Evolutionary conservation across 2,329 filamentous ascomycete genomes (phyloP).

Genomic region (Beauveria sp.): DNA sequence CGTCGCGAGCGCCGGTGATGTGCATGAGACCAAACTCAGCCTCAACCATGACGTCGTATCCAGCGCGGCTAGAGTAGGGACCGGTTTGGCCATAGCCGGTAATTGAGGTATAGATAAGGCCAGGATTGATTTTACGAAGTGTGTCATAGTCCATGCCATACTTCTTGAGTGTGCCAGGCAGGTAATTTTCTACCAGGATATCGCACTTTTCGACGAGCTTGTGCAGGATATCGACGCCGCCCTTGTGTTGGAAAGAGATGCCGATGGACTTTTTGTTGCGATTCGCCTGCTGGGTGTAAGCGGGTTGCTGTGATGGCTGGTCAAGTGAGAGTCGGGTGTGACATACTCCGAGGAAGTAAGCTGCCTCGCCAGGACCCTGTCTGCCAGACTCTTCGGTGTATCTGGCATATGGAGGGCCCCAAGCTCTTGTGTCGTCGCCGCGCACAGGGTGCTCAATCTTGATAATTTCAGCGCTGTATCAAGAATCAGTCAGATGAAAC

Average conservation of each 20-base stretch:
- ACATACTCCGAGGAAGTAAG: conserved; percentile 84
- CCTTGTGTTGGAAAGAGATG: conserved; percentile 79
- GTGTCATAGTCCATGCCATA: conserved; percentile 86
- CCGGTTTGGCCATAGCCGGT: conserved; percentile 96
- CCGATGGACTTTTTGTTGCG: conserved; percentile 95
- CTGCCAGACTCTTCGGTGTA: conserved; percentile 55
- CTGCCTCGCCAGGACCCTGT: conserved; percentile 77
- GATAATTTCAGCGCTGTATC: conserved; percentile 77
- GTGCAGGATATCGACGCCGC: conserved; percentile 81
- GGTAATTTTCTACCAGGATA: conserved; percentile 93
- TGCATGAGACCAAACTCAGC: conserved; percentile 98
- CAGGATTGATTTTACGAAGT: conserved; percentile 72
- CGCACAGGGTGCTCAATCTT: conserved; percentile 91
- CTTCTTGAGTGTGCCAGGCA: conserved; percentile 82
- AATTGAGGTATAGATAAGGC: conserved; percentile 88
- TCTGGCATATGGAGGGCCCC: conserved; percentile 88
- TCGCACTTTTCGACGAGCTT: conserved; percentile 78
- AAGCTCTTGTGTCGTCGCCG: conserved; percentile 90
- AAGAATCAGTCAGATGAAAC: neutral
- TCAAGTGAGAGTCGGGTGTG: neutral
- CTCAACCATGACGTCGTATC: conserved; percentile 99
- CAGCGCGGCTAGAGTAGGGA: conserved; percentile 77
- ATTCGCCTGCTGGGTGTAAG: conserved; percentile 58
- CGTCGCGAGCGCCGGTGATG: conserved; percentile 83
- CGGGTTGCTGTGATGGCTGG: neutral